Evolutionary conservation across 1,284 basidiomycete genomes (phyloP).

Genomic region (Boletus mariae): DNA sequence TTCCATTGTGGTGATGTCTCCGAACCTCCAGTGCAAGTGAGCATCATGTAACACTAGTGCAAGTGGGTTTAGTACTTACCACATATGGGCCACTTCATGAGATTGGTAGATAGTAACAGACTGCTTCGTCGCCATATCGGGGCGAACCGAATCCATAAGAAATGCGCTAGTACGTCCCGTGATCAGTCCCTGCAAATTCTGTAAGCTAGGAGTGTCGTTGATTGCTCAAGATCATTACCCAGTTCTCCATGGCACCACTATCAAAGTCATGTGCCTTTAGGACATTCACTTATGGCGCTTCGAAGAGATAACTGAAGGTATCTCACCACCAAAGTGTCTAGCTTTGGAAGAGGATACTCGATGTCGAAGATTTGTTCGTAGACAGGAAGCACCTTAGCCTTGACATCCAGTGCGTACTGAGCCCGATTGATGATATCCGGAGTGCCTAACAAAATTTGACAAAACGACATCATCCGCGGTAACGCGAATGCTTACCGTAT

Average conservation of each 20-base stretch:
- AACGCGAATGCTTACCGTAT: conserved; percentile 53
- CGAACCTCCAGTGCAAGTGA: conserved; percentile 54
- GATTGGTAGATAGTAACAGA: conserved; percentile 75
- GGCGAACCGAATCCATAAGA: conserved; percentile 77
- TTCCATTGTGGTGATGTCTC: conserved; percentile 88
- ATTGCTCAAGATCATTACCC: conserved; percentile 39
- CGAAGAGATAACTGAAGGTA: neutral
- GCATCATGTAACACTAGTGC: conserved; percentile 1
- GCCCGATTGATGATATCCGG: conserved; percentile 81
- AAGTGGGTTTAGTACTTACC: conserved; percentile 40
- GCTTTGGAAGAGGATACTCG: conserved; percentile 89
- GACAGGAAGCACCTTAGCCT: conserved; percentile 81
- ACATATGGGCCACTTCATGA: conserved; percentile 85
- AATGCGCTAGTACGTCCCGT: conserved; percentile 85
- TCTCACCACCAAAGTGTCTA: conserved; percentile 80
- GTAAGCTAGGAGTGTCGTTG: neutral
- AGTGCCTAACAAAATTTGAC: conserved; percentile 55
- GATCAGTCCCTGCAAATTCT: conserved; percentile 65
- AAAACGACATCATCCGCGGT: neutral
- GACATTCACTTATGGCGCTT: neutral
- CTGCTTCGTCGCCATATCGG: conserved; percentile 77
- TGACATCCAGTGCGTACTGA: conserved; percentile 86
- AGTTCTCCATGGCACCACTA: conserved; percentile 94
- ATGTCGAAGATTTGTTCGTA: conserved; percentile 93
- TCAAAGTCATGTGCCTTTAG: conserved; percentile 80